Conservation (phyloP, 129 eudicot species). For the Mikania micrantha region DNA sequence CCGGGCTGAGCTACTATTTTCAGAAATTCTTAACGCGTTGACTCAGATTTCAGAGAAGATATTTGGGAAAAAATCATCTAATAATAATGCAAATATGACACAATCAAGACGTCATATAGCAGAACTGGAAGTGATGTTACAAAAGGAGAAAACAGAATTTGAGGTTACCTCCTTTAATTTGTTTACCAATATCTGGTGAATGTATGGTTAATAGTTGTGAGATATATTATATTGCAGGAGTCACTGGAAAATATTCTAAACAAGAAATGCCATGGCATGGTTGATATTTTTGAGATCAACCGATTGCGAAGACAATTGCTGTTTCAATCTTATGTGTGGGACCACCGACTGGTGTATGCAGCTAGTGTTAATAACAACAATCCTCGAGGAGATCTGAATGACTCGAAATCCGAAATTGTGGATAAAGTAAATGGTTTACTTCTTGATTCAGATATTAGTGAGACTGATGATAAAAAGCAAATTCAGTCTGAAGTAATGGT, state of each 20-base stretch:
- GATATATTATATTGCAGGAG: slow-evolving; percentile 41
- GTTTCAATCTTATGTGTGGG: slow-evolving; percentile 87
- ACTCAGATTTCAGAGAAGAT: slow-evolving; percentile 55
- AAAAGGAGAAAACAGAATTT: slow-evolving; percentile 73
- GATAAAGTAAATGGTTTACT: slow-evolving; percentile 31
- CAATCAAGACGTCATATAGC: slow-evolving; percentile 54
- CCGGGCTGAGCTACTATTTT: slow-evolving; percentile 74
- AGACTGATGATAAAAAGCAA: slow-evolving; percentile 20
- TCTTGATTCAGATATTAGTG: slow-evolving; percentile 30
- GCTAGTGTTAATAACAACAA: slow-evolving; percentile 43
- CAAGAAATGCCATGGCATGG: slow-evolving; percentile 43
- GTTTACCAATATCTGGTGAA: not conserved
- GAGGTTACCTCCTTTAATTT: slow-evolving; percentile 44
- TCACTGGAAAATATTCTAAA: slow-evolving; percentile 46
- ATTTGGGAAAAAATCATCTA: slow-evolving; percentile 31
- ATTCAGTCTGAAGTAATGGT: slow-evolving; percentile 24
- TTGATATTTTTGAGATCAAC: slow-evolving; percentile 85
- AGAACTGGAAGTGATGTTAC: slow-evolving; percentile 63
- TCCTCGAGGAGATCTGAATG: slow-evolving; percentile 20
- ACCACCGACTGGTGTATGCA: slow-evolving; percentile 68
- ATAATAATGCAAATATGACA: slow-evolving; percentile 22
- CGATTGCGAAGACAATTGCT: slow-evolving; percentile 68
- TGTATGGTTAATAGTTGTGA: not conserved
- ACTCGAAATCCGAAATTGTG: slow-evolving; percentile 10
- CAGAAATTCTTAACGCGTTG: slow-evolving; percentile 69